Evolutionary conservation across 2,329 filamentous ascomycete genomes (phyloP).

Genomic region (Setomelanomma holmii): DNA sequence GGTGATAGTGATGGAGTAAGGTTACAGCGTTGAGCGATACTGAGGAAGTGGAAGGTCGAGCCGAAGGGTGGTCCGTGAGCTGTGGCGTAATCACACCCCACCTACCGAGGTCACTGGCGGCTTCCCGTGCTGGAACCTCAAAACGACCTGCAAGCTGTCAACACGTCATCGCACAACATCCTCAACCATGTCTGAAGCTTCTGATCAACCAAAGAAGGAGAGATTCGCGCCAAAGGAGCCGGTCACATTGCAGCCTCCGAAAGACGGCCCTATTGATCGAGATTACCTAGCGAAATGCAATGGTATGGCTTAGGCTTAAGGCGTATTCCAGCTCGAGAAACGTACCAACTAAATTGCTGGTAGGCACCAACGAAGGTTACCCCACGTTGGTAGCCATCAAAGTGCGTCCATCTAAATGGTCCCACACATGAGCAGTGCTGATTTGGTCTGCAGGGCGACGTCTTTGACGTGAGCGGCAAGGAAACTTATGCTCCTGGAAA

Average conservation of each 20-base stretch:
- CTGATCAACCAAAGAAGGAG: conserved; percentile 46
- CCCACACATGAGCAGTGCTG: background rate
- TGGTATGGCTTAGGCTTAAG: conserved; percentile 63
- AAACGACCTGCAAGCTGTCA: conserved; percentile 7
- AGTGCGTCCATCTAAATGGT: conserved; percentile 37
- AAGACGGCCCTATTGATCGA: conserved; percentile 81
- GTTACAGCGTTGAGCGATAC: too few species aligned
- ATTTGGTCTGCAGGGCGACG: conserved; percentile 70
- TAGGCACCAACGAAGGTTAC: conserved; percentile 69
- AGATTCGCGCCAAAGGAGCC: conserved; percentile 81
- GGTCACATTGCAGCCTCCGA: conserved; percentile 80
- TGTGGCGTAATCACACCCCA: conserved; percentile 23
- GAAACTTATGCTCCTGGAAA: conserved; percentile 82
- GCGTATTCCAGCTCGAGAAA: background rate
- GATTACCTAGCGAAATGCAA: conserved; percentile 83
- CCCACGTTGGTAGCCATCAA: conserved; percentile 69
- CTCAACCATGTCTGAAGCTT: conserved; percentile 39
- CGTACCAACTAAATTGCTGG: background rate
- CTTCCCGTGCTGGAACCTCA: conserved; percentile 6
- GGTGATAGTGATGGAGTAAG: background rate
- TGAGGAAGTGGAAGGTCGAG: background rate
- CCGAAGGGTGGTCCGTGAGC: conserved; percentile 9
- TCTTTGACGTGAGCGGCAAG: conserved; percentile 94
- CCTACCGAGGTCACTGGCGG: conserved; percentile 21
- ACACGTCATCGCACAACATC: conserved; percentile 2